phyloP scores from a whole-genome alignment of 192 early-diverging fungal species.

The Linnemannia exigua region DNA sequence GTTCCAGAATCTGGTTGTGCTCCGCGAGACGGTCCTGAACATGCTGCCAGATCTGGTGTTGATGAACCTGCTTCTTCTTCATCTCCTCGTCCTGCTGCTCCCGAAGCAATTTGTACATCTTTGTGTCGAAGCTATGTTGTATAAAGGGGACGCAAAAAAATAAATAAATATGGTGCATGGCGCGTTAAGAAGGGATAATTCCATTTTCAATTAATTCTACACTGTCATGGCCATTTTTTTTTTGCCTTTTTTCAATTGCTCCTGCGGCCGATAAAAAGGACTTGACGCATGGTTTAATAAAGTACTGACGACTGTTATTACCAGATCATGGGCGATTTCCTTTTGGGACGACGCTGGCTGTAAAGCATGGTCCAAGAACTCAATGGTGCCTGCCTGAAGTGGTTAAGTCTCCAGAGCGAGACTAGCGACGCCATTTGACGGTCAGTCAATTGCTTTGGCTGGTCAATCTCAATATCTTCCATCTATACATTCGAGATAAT shows the following conservation, averaged over 20 bases:
- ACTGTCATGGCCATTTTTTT: not conserved
- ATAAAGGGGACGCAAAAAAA: not conserved
- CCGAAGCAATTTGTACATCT: slow-evolving; percentile 29
- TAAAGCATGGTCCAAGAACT: slow-evolving; percentile 54
- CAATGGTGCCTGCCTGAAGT: slow-evolving; percentile 46
- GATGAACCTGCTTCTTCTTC: slow-evolving; percentile 33
- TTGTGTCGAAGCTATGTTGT: slow-evolving; percentile 38
- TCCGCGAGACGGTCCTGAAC: slow-evolving; percentile 51
- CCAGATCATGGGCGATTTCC: slow-evolving; percentile 38
- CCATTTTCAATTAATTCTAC: not conserved
- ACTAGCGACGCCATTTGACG: slow-evolving; percentile 35
- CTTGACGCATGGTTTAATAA: not conserved
- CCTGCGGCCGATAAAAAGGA: not conserved
- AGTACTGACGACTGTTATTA: not conserved
- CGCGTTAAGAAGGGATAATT: not conserved
- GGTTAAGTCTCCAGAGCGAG: slow-evolving; percentile 38
- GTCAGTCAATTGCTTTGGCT: slow-evolving; percentile 32
- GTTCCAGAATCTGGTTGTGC: slow-evolving; percentile 36
- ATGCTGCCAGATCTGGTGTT: slow-evolving; percentile 54
- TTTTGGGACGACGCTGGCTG: slow-evolving; percentile 30
- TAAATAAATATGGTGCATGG: no score
- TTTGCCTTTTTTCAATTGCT: not conserved
- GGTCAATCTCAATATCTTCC: slow-evolving; percentile 27
- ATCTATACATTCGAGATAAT: slow-evolving; percentile 2
- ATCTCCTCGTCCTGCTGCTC: slow-evolving; percentile 37